A percentile compares a stretch with the other conserved stretches of the same genome.
phyloP scores from a whole-genome alignment of 768 basidiomycete species.

The Termitomyces sp. region DNA sequence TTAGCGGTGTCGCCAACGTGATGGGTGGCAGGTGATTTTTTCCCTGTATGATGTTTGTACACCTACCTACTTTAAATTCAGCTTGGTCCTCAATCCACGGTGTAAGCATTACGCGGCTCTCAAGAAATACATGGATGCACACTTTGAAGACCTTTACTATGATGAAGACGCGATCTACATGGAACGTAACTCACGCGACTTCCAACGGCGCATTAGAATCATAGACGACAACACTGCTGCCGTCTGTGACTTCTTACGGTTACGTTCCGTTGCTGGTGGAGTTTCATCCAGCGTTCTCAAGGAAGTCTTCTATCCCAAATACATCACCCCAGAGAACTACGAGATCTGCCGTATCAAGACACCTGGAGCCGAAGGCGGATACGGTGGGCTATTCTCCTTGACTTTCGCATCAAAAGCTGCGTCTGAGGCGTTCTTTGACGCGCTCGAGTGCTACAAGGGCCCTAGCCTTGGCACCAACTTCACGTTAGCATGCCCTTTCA shows the following conservation, averaged over 20 bases:
- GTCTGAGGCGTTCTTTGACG: slow-evolving; percentile 79
- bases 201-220: slow-evolving; percentile 60
- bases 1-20: slow-evolving; percentile 91
- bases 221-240: slow-evolving; percentile 83
- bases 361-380: slow-evolving; percentile 45
- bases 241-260: slow-evolving; percentile 72
- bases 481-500: slow-evolving; percentile 91
- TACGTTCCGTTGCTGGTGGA: slow-evolving; percentile 43
- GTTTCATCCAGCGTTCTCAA: slow-evolving; percentile 50
- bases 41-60: not conserved
- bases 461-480: slow-evolving; percentile 94
- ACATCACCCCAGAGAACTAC: slow-evolving; percentile 66
- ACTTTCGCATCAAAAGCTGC: slow-evolving; percentile 70
- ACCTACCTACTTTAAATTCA: slow-evolving; percentile 23
- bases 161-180: slow-evolving; percentile 92
- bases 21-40: slow-evolving; percentile 90
- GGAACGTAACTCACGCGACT: slow-evolving; percentile 98
- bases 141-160: slow-evolving; percentile 84
- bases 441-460: slow-evolving; percentile 79
- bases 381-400: slow-evolving; percentile 83
- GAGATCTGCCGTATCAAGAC: slow-evolving; percentile 52
- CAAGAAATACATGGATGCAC: slow-evolving; percentile 47
- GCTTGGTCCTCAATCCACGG: slow-evolving; percentile 83
- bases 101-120: slow-evolving; percentile 63
- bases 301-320: slow-evolving; percentile 89